Conservation (phyloP, 208 protist genomes). For the Leptomonas seymouri region DNA sequence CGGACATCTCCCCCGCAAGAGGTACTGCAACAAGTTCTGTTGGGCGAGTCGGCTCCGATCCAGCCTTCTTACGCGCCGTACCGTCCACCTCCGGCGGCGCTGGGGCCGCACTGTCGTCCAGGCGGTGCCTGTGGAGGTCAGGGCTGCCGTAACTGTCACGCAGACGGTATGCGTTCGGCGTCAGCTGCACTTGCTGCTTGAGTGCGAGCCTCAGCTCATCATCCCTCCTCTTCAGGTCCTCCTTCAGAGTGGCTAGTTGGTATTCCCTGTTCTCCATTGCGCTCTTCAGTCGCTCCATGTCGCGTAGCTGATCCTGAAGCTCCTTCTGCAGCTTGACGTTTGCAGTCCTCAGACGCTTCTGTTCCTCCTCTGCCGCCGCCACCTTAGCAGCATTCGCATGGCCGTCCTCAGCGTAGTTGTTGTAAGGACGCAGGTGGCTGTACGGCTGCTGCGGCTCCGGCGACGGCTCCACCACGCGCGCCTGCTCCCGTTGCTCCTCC, state of each 20-base stretch:
- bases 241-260: conserved; percentile 1
- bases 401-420: background rate
- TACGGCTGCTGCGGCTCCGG: conserved; percentile 26
- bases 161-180: conserved; percentile 1
- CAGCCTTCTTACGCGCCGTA: conserved; percentile 11
- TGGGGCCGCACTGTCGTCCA: background rate
- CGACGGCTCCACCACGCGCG: conserved; percentile 19
- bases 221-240: conserved; percentile 1
- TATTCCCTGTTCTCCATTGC: conserved; percentile 16
- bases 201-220: conserved; percentile 1
- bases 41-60: background rate
- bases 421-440: background rate
- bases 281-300: conserved; percentile 20
- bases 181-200: conserved; percentile 4
- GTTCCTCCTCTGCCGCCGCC: conserved; percentile 8
- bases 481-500: conserved; percentile 17
- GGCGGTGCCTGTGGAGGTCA: background rate
- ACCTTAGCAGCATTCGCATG: background rate
- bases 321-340: conserved; percentile 28
- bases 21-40: conserved; percentile 22
- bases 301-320: conserved; percentile 24
- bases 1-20: conserved; percentile 14
- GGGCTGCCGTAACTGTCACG: conserved; percentile 9
- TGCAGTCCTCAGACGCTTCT: conserved; percentile 34
- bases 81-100: conserved; percentile 10